Conservation (phyloP, 2,329 filamentous ascomycete genomes). For the Lasiodiplodia citricola region DNA sequence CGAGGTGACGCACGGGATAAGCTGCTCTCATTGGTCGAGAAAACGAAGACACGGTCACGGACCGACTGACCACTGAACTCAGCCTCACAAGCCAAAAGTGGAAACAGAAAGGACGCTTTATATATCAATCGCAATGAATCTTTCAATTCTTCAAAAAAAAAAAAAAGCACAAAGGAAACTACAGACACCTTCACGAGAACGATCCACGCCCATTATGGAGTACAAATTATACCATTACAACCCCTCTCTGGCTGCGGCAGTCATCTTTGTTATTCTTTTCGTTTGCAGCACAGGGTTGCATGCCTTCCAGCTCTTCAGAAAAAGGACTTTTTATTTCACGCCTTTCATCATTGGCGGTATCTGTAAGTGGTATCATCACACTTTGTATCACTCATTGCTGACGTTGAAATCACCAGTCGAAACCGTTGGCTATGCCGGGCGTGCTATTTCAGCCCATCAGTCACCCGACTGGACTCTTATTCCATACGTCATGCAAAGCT, state of each 20-base stretch:
- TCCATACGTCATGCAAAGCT: slow-evolving; percentile 50
- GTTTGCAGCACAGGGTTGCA: slow-evolving; percentile 42
- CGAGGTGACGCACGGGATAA: too few species aligned
- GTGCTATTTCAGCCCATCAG: slow-evolving; percentile 41
- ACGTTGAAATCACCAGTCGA: slow-evolving; percentile 48
- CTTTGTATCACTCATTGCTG: not conserved
- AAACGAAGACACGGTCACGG: too few species aligned
- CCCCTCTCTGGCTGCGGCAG: slow-evolving; percentile 36
- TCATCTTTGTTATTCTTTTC: slow-evolving; percentile 40
- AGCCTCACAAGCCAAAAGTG: too few species aligned
- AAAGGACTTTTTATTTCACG: slow-evolving; percentile 57
- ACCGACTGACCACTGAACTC: too few species aligned
- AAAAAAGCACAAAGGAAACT: too few species aligned
- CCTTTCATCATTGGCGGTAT: slow-evolving; percentile 57
- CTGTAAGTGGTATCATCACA: slow-evolving; percentile 42
- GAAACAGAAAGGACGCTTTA: too few species aligned
- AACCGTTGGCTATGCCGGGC: slow-evolving; percentile 56
- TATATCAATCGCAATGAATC: too few species aligned
- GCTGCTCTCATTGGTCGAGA: too few species aligned
- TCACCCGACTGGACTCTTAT: slow-evolving; percentile 35
- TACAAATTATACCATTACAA: slow-evolving; percentile 42
- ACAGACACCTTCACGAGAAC: not conserved
- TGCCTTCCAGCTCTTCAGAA: slow-evolving; percentile 43
- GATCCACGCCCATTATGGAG: slow-evolving; percentile 26
- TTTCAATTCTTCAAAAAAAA: too few species aligned